Conservation (phyloP, 176 grass and related monocot species). For the Bromus sterilis region DNA sequence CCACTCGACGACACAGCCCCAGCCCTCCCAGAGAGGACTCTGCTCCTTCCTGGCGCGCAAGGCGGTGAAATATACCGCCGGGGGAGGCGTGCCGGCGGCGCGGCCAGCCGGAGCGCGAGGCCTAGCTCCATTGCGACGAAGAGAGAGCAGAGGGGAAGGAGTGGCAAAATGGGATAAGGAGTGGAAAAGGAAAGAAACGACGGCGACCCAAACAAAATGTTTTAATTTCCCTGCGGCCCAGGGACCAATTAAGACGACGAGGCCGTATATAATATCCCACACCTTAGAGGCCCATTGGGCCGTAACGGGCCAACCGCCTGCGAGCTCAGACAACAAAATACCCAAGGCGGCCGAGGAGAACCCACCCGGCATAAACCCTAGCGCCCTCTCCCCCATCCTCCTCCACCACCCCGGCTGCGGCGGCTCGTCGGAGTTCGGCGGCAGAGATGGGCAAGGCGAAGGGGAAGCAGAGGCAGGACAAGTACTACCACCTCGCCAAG, state of each 20-base stretch:
- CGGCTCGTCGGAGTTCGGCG: conserved; percentile 17
- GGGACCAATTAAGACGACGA: no score
- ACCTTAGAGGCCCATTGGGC: not conserved
- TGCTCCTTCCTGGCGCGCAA: not conserved
- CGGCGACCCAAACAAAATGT: not conserved
- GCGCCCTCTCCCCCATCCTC: not conserved
- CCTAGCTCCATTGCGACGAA: conserved; percentile 48
- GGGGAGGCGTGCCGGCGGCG: conserved; percentile 11
- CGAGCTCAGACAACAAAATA: not conserved
- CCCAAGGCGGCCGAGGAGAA: conserved; percentile 3
- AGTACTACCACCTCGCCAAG: conserved; percentile 87
- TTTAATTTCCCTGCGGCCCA: not conserved
- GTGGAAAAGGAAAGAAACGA: not conserved
- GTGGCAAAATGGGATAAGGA: conserved; percentile 28
- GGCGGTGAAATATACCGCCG: not conserved
- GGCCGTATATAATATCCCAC: not conserved
- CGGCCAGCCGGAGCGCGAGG: conserved; percentile 35
- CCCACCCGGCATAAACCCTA: conserved; percentile 36
- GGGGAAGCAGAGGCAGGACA: conserved; percentile 85
- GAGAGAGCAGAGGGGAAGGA: not conserved
- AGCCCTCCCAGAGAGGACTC: not conserved
- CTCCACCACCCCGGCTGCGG: not conserved
- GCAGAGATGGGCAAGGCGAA: conserved; percentile 88
- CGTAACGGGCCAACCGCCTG: not conserved
- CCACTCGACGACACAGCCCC: conserved; percentile 5